Evolutionary conservation across 805 yeast genomes (phyloP), one percentile per base, ranked within the genome.

Genomic region (Candida fluviatilis): DNA sequence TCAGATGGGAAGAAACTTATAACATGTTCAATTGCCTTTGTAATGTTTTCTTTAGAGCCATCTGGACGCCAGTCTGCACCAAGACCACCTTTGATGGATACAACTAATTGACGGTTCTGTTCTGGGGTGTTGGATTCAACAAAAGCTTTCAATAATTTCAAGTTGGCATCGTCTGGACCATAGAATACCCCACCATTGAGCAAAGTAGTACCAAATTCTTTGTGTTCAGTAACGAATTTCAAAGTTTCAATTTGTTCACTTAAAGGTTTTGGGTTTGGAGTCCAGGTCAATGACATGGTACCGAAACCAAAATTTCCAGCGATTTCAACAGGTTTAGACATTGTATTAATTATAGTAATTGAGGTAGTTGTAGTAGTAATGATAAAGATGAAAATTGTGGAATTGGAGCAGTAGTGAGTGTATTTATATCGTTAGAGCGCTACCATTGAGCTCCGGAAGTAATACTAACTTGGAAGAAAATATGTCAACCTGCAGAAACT

Each of bases 101-200:
- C 54, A 14, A 76, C 62, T 33, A 80, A 78, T 43, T 82, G 52
- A 37, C 73, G 62, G 37, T 80, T 71, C 37, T 65, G 63, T 34
- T 75, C 80, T 2, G 88, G 84, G 42, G 74, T 65, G 45, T 64
- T 48, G 6, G 43, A 23, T 25, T 54, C 67, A 48, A 84, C 75
- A 54, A 83, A 87, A 6, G 68, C 73, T 34, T 72, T 64, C 29
- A 85, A 55, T 39, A 76, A 68, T 48, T 71, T 60, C 64, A 88
- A 63, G 52, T 84, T 85, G 43, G 63, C 59, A 34, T 50, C 50
- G 35, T 66, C 62, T 0, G 58, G 43, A 12, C 95, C 95, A 50
- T 88, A 87, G 53, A 87, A 85, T 50, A 82, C 93, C 42, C 93
- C 93, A 18, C 78, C 80, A 52, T 86, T 86, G 58, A 84, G 63